phyloP scores from a whole-genome alignment of 2,329 filamentous ascomycete species.

The Calonectria ilicicola region DNA sequence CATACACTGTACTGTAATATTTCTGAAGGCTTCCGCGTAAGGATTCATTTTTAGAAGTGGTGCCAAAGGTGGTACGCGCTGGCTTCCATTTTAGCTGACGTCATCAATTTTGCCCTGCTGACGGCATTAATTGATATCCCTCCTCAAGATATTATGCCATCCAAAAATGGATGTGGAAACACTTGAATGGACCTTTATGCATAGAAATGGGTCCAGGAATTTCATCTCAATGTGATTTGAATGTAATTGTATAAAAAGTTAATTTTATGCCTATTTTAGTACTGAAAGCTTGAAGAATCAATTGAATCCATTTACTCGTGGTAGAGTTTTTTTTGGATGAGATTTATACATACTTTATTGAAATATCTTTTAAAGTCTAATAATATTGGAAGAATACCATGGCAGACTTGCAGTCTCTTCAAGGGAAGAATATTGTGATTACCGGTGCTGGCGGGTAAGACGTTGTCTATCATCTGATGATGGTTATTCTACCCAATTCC shows the following conservation, averaged over 20 bases:
- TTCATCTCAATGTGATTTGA: too few relatives aligned
- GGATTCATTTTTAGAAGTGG: background rate
- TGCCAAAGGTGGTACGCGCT: background rate
- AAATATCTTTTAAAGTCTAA: background rate
- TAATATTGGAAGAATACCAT: background rate
- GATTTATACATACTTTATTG: too few relatives aligned
- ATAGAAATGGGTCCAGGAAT: too few relatives aligned
- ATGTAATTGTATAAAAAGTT: too few relatives aligned
- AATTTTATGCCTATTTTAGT: too few relatives aligned
- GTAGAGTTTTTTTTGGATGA: background rate
- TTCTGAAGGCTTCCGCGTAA: too few relatives aligned
- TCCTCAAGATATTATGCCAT: background rate
- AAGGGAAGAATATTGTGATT: conserved; percentile 75
- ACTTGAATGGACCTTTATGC: too few relatives aligned
- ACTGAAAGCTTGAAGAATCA: background rate
- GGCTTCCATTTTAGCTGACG: background rate
- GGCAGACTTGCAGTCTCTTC: conserved; percentile 53
- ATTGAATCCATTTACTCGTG: background rate
- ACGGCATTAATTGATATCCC: background rate
- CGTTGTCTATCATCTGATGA: conserved; percentile 53
- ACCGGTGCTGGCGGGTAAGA: conserved; percentile 87
- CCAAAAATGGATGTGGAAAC: too few relatives aligned
- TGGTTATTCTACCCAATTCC: background rate
- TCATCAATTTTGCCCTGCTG: background rate
- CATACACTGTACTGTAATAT: too few relatives aligned